phyloP scores from a whole-genome alignment of 257 asterid species.

The Nicotiana tabacum region DNA sequence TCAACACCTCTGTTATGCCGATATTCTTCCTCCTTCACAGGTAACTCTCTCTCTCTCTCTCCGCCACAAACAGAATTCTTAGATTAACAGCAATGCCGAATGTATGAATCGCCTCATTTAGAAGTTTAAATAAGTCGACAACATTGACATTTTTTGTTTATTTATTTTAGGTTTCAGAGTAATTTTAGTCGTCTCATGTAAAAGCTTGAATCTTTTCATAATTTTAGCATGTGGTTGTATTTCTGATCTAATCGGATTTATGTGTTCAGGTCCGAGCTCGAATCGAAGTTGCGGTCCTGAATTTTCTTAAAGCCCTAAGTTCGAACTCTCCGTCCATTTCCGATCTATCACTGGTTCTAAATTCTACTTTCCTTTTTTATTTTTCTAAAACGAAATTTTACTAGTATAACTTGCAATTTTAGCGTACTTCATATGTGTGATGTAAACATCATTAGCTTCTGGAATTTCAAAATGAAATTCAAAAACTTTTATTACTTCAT shows the following conservation, averaged over 20 bases:
- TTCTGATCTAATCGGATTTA: background rate
- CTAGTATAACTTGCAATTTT: background rate
- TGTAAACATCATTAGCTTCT: background rate
- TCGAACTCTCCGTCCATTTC: conserved; percentile 63
- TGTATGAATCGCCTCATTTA: background rate
- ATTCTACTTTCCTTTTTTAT: background rate
- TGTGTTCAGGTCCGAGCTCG: conserved; percentile 73
- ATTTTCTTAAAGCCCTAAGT: conserved; percentile 61
- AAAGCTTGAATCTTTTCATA: too few species aligned
- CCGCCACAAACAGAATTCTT: background rate
- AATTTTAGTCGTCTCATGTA: too few species aligned
- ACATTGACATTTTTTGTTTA: too few species aligned
- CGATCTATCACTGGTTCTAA: conserved; percentile 64
- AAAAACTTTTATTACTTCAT: background rate
- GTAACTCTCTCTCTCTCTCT: conserved; percentile 10
- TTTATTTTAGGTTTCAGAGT: too few species aligned
- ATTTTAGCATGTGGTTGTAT: background rate
- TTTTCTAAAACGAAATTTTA: background rate
- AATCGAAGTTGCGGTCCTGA: conserved; percentile 77
- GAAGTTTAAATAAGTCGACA: too few species aligned
- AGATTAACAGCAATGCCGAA: background rate
- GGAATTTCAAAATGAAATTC: background rate
- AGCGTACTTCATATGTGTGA: background rate
- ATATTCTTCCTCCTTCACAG: conserved; percentile 63
- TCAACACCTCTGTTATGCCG: conserved; percentile 75